Evolutionary conservation across 495 filamentous ascomycete genomes (phyloP), one percentile per base, ranked within the genome.

Genomic region (Penicillium canescens): DNA sequence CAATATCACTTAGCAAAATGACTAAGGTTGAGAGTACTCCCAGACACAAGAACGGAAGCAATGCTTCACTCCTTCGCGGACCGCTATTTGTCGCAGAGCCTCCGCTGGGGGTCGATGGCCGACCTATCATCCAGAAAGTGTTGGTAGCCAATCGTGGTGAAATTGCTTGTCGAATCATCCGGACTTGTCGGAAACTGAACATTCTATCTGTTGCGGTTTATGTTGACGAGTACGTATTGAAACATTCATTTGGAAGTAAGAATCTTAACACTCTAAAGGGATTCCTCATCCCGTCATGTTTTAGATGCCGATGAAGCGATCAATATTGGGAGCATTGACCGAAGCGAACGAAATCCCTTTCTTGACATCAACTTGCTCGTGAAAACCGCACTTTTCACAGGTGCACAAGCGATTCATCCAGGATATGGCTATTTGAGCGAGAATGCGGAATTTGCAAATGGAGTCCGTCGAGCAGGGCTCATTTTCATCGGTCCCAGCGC

Each of bases 351-450:
- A 2, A 65, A 65, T 40, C 62, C 85, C 23, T 96, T 96, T 66
- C 84, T 96, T 14, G 88, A 96, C 65, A 87, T 87, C 39, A 86
- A 91, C 31, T 81, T 84, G 42, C 92, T 96, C 46, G 89, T 96
- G 24, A 70, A 74, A 28, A 79, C 88, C 9, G 91, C 92, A 6
- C 84, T 88, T 57, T 69, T 85, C 50, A 76, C 86, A 41, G 85
- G 86, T 33, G 91, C 90, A 51, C 74, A 90, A 56, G 70, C 80
- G n/a, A 60, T 83, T 4, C 77, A 81, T 55, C 80, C 82, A 0
- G 82, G 82, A 1, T 85, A 85, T 65, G 82, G 82, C 12, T 85
- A 81, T 51, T 63, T 85, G 3, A 79, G 75, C 6, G 81, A 84
- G 57, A 80, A 75, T 46, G 57, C 73, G 4, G 73, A 73, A 7